Evolutionary conservation across 768 basidiomycete species (phyloP), one percentile per base, ranked within the genome.

Genomic region (Boletus reticulatus): DNA sequence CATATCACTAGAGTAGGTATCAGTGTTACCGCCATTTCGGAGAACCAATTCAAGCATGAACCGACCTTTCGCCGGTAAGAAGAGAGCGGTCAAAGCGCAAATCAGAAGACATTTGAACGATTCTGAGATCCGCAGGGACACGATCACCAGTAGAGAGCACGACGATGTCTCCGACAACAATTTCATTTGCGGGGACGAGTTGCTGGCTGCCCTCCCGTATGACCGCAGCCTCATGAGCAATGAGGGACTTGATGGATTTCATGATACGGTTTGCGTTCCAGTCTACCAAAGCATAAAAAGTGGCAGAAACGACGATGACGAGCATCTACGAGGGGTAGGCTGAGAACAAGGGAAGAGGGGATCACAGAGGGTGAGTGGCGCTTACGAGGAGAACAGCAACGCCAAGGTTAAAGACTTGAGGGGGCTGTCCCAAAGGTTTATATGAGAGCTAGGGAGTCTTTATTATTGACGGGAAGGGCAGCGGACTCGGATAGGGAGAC

Each of bases 141-240:
- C 84, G 76, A 58, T 84, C 80, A 17, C 83, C 83, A 3, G 82
- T 77, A 31, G 73, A 65, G 62, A 84, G 80, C 4, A 74, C 73
- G 51, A 84, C 75, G 34, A 84, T 67, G 59, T 84, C 83, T 12
- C 83, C 83, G 0, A 82, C 82, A 1, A 87, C 76, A 29, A 87
- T 76, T 43, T 84, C 78, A 38, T 78, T 78, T 29, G 84, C 82
- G 19, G 73, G 70, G 4, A 82, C 68, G 19, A 77, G 77, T 37
- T 78, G 74, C 43, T 74, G 75, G 36, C 75, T 74, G 9, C 78
- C 76, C 52, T 83, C 79, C 1, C 83, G 75, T 17, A 82, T 71
- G 42, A 85, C 78, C 20, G 80, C 77, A 29, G 82, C 83, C 60
- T 81, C 80, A 20, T 84, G 77, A 3, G 84, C 82, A 14, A 85